A percentile compares a stretch with the other conserved stretches of the same genome.
Conservation (phyloP, 345 rosid species). For the Heritiera fomes region DNA sequence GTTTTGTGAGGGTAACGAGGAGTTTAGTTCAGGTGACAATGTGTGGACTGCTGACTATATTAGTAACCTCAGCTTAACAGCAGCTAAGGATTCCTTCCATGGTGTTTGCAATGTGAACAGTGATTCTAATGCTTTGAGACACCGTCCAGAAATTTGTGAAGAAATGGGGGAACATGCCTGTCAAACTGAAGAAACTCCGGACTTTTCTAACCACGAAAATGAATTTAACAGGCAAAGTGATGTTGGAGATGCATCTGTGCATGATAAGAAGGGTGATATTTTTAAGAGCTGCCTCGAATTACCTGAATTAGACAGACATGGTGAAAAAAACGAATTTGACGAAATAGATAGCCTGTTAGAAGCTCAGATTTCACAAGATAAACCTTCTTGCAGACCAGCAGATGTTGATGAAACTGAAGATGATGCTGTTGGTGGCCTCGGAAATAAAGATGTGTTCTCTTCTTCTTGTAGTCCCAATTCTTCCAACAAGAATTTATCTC, state of each 20-base stretch:
- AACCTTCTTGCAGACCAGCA: constrained; percentile 21
- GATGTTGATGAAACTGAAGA: constrained; percentile 39
- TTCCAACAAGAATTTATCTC: constrained; percentile 18
- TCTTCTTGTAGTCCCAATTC: constrained; percentile 28
- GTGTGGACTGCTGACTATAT: constrained; percentile 53
- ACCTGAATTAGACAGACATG: constrained; percentile 38
- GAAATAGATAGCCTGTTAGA: constrained; percentile 32
- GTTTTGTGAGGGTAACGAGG: constrained; percentile 59
- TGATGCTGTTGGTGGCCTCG: constrained; percentile 27
- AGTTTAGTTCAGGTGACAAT: constrained; percentile 56
- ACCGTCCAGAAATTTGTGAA: constrained; percentile 34
- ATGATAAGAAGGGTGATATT: constrained; percentile 41
- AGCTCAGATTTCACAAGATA: constrained; percentile 31
- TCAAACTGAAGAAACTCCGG: constrained; percentile 30
- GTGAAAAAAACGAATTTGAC: constrained; percentile 33
- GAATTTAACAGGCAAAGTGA: constrained; percentile 27
- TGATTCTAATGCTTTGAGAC: constrained; percentile 31
- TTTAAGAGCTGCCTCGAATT: constrained; percentile 54
- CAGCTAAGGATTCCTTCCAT: constrained; percentile 32
- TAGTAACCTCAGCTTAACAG: constrained; percentile 41
- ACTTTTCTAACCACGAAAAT: constrained; percentile 29
- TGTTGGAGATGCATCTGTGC: constrained; percentile 29
- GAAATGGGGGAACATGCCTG: constrained; percentile 38
- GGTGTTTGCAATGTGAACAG: constrained; percentile 22
- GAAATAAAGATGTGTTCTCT: constrained; percentile 24